These are phyloP conservation scores for Peterozyma xylosa DNA, from an alignment of 805 yeast species.

Conservation along the genomic window DNA sequence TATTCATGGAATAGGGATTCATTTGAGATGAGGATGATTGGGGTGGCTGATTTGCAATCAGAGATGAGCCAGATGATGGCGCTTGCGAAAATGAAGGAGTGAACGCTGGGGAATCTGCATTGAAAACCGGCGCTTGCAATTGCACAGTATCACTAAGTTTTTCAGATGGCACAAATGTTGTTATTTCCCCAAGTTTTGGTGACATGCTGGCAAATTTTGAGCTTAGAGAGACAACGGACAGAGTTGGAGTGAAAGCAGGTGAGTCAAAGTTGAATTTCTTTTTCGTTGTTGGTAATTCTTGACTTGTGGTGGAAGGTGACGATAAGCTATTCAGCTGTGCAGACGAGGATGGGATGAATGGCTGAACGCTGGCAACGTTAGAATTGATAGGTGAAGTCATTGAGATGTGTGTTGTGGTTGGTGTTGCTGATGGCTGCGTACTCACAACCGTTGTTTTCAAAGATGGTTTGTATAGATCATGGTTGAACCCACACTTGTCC, in stretches of 20 bases:
- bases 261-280: conserved; percentile 46
- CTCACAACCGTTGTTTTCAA: conserved; percentile 10
- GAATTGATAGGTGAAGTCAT: background rate
- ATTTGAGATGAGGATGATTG: conserved; percentile 9
- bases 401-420: conserved; percentile 5
- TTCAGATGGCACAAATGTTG: conserved; percentile 36
- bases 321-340: background rate
- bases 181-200: conserved; percentile 39
- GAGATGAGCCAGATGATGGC: conserved; percentile 3
- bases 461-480: conserved; percentile 27
- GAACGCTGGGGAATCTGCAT: background rate
- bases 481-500: conserved; percentile 77
- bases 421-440: conserved; percentile 9
- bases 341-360: conserved; percentile 10
- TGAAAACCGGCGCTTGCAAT: background rate
- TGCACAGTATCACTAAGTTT: conserved; percentile 11
- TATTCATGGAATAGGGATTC: conserved; percentile 8
- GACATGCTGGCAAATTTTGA: conserved; percentile 38
- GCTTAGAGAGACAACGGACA: conserved; percentile 14
- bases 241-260: conserved; percentile 45
- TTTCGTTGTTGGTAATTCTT: conserved; percentile 16
- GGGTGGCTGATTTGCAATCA: conserved; percentile 3
- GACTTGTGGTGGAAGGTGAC: conserved; percentile 6
- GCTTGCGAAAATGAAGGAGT: conserved; percentile 33
- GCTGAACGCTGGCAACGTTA: conserved; percentile 6